A percentile compares a stretch with the other conserved stretches of the same genome.
These are phyloP conservation scores for Phyllosticta paracitricarpa DNA, from an alignment of 2,329 filamentous ascomycete genomes.

Conservation along the genomic window DNA sequence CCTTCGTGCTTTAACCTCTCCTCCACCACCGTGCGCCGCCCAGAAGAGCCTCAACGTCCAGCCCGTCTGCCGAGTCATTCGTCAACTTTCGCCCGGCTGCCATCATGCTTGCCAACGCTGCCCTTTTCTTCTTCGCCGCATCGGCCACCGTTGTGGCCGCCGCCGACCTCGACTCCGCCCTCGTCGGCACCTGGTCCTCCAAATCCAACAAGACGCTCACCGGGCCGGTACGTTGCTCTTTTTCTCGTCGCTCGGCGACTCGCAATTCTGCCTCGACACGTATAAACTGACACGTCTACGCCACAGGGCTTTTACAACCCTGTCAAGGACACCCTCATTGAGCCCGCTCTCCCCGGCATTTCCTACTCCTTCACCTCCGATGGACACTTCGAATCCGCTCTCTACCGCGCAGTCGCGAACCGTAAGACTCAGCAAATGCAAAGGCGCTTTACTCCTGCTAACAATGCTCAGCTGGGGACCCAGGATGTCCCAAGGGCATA, in stretches of 20 bases:
- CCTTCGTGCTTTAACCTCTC: conserved; percentile 2
- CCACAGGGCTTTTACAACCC: conserved; percentile 59
- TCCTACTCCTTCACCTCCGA: conserved; percentile 64
- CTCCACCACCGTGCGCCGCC: neutral
- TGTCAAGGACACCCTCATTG: conserved; percentile 53
- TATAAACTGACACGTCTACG: neutral
- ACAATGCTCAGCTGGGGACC: conserved; percentile 43
- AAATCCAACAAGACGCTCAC: conserved; percentile 61
- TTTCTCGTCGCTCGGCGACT: conserved; percentile 9
- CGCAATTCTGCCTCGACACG: neutral
- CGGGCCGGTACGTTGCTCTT: conserved; percentile 47
- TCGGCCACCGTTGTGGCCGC: conserved; percentile 29
- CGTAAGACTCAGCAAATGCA: conserved; percentile 40
- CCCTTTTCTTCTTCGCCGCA: conserved; percentile 13
- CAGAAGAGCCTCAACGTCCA: neutral
- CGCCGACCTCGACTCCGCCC: conserved; percentile 31
- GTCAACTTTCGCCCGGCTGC: conserved; percentile 6
- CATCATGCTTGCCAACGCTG: conserved; percentile 2
- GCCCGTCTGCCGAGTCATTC: conserved; percentile 8
- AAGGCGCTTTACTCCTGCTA: neutral
- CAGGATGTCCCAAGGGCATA: conserved; percentile 52
- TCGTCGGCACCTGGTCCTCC: conserved; percentile 63
- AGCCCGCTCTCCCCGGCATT: conserved; percentile 54
- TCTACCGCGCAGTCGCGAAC: conserved; percentile 60
- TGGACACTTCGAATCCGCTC: conserved; percentile 58